Evolutionary conservation across 148 eudicot genomes (phyloP), one percentile per base, ranked within the genome.

Genomic region (Camellia sinensis): DNA sequence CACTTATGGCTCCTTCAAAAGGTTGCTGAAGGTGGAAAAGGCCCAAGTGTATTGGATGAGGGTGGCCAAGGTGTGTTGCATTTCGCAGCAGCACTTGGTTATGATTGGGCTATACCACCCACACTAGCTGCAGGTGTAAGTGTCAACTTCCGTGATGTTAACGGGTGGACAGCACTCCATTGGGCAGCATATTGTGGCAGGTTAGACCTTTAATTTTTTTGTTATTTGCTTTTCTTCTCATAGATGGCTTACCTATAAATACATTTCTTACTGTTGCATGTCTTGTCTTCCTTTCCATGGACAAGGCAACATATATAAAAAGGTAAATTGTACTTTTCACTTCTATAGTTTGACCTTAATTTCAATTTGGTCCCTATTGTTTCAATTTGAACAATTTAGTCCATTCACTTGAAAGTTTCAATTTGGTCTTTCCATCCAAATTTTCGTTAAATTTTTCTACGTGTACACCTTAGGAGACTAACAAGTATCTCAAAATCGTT

Each of bases 161-260:
- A 83, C 84, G 98, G 98, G 71, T 94, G 98, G 98, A 92, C 92
- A 65, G 94, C 94, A 22, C 94, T 94, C 79, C 98, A 94, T 74
- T 94, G 94, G 96, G 96, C 98, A 65, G 98, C 94, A 80, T 91
- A 71, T 81, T 88, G 83, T 88, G 98, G 98, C 84, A 94, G 94
- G 98, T 94, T 80, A 69, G 7, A 40, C 12, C 17, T 44, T 40
- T 71, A 40, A 43, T 6, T 82, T 7, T 54, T 3, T 37, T 5
- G 5, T 79, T 29, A 48, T 45, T 57, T 11, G 7, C 22, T 75
- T 81, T n/a, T 46, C 11, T 73, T 59, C 54, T 48, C 61, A 40
- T 43, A 53, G 13, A 18, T 40, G 7, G 50, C 11, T 72, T 48
- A 7, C 52, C 52, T 48, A 5, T 48, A 7, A 0, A 5, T 48